Evolutionary conservation across 164 flowering plant species (phyloP).

Genomic region (Cinnamomum chago): DNA sequence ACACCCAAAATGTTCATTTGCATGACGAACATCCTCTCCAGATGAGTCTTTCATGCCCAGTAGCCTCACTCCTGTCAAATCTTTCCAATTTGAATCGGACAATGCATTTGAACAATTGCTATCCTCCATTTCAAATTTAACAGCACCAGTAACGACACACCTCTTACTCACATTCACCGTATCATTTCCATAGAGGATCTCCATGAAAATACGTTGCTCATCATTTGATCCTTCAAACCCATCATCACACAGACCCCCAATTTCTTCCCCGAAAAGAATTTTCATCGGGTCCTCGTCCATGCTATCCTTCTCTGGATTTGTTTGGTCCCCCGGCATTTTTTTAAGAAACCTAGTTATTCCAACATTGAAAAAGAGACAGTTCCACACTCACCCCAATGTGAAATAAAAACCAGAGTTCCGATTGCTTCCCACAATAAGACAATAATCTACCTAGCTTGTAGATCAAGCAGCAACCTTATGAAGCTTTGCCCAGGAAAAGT

Average conservation of each 20-base stretch:
- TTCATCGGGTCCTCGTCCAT: slow-evolving; percentile 16
- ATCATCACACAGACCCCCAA: slow-evolving; percentile 48
- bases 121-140: slow-evolving; percentile 33
- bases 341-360: not conserved
- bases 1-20: slow-evolving; percentile 14
- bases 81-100: slow-evolving; percentile 42
- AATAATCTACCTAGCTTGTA: not conserved
- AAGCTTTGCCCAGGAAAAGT: not conserved
- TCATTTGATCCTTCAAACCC: slow-evolving; percentile 62
- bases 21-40: slow-evolving; percentile 25
- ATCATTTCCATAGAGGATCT: slow-evolving; percentile 49
- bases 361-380: not conserved
- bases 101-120: slow-evolving; percentile 26
- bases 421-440: not conserved
- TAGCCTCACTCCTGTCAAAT: slow-evolving; percentile 39
- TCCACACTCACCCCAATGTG: not conserved
- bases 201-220: slow-evolving; percentile 54
- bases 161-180: slow-evolving; percentile 24
- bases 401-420: not conserved
- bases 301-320: slow-evolving; percentile 11
- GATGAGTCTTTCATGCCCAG: slow-evolving; percentile 27
- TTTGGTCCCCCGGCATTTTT: not conserved
- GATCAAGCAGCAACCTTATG: not conserved
- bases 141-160: slow-evolving; percentile 35
- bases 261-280: slow-evolving; percentile 36